Evolutionary conservation across 805 yeast species (phyloP).

Genomic region (Vanderwaltozyma polyspora): DNA sequence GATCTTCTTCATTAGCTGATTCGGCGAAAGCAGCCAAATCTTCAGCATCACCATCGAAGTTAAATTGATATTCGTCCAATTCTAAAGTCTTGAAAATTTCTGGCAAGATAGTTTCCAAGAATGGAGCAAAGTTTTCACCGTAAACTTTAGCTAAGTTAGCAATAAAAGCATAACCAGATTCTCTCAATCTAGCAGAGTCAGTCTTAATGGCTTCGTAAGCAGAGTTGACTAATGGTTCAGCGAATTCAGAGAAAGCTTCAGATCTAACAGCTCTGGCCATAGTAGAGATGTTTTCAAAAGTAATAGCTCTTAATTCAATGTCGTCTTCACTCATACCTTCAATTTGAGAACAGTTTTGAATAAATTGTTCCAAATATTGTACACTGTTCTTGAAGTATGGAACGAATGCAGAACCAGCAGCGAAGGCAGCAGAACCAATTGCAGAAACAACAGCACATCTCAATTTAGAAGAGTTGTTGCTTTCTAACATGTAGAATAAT

Average conservation of each 20-base stretch:
- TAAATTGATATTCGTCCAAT: slow-evolving; percentile 73
- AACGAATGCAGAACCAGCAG: slow-evolving; percentile 76
- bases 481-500: slow-evolving; percentile 69
- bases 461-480: slow-evolving; percentile 59
- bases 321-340: slow-evolving; percentile 83
- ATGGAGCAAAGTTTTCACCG: slow-evolving; percentile 79
- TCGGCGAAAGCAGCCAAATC: slow-evolving; percentile 33
- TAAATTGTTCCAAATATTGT: slow-evolving; percentile 69
- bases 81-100: slow-evolving; percentile 72
- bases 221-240: slow-evolving; percentile 79
- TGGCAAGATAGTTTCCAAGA: slow-evolving; percentile 73
- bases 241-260: slow-evolving; percentile 73
- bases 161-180: slow-evolving; percentile 87
- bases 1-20: slow-evolving; percentile 47
- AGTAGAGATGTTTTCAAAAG: slow-evolving; percentile 87
- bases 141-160: slow-evolving; percentile 91
- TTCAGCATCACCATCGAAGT: slow-evolving; percentile 43
- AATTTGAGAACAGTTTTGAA: slow-evolving; percentile 52
- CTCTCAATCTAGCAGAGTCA: slow-evolving; percentile 78
- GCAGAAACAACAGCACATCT: slow-evolving; percentile 83
- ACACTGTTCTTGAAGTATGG: slow-evolving; percentile 82
- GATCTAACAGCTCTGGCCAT: slow-evolving; percentile 96
- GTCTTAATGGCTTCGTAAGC: slow-evolving; percentile 71
- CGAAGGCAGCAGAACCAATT: slow-evolving; percentile 93
- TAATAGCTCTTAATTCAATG: slow-evolving; percentile 79